phyloP scores from a whole-genome alignment of 805 yeast species.

The Ogataea zsoltii region DNA sequence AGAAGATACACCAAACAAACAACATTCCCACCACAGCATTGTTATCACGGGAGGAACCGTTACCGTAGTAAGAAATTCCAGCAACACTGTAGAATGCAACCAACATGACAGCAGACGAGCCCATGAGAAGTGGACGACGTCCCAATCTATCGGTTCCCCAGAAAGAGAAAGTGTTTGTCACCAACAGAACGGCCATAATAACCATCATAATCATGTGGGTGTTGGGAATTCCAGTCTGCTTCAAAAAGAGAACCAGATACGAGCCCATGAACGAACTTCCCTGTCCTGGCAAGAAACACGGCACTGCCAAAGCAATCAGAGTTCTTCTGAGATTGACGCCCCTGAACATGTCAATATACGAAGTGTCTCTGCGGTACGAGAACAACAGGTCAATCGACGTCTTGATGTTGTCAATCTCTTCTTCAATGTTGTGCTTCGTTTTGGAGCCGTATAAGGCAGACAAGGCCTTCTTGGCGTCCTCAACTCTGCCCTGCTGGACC shows the following conservation, averaged over 20 bases:
- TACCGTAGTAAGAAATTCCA: constrained; percentile 23
- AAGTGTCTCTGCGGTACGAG: constrained; percentile 31
- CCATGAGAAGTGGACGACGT: constrained; percentile 34
- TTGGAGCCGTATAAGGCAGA: constrained; percentile 40
- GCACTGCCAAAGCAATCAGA: constrained; percentile 36
- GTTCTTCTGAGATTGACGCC: constrained; percentile 48
- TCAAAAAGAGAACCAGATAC: constrained; percentile 39
- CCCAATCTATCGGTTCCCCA: constrained; percentile 46
- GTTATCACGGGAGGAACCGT: constrained; percentile 17
- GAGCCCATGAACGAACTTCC: constrained; percentile 49
- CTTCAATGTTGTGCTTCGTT: constrained; percentile 36
- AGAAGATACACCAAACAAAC: constrained; percentile 22
- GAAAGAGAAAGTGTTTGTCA: constrained; percentile 20
- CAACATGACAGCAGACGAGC: constrained; percentile 23
- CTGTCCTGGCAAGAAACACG: constrained; percentile 45
- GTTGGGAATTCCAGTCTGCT: constrained; percentile 30
- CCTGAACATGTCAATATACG: constrained; percentile 45
- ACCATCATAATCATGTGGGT: constrained; percentile 37
- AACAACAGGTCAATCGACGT: constrained; percentile 22
- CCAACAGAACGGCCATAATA: constrained; percentile 11
- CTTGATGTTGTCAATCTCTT: constrained; percentile 45
- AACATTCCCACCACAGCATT: constrained; percentile 32
- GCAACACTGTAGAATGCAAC: constrained; percentile 15
- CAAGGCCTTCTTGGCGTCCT: constrained; percentile 44
- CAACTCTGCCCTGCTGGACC: constrained; percentile 38